phyloP scores from a whole-genome alignment of 2,329 filamentous ascomycete species.

The Colletotrichum liriopes region DNA sequence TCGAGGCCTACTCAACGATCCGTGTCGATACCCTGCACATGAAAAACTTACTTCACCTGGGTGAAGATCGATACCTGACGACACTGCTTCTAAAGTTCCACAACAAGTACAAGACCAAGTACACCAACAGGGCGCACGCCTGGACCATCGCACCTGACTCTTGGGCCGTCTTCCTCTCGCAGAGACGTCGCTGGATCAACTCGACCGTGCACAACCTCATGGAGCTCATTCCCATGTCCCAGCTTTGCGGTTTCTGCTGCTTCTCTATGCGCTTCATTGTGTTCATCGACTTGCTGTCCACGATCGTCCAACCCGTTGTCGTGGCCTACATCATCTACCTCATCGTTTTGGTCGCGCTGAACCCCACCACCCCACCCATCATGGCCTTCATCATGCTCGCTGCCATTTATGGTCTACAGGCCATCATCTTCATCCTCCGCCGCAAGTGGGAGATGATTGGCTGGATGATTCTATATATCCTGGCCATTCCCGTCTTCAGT shows the following conservation, averaged over 20 bases:
- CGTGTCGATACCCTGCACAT: conserved; percentile 98
- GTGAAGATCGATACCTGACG: conserved; percentile 97
- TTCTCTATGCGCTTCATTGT: conserved; percentile 99
- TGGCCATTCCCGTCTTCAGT: conserved; percentile 92
- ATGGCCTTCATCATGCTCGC: conserved; percentile 92
- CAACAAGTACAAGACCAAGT: conserved; percentile 97
- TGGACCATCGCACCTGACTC: conserved; percentile 98
- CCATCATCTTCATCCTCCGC: conserved; percentile 95
- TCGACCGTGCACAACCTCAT: conserved; percentile 98
- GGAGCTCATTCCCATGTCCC: conserved; percentile 91
- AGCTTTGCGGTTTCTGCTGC: conserved; percentile 99
- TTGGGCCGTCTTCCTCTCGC: conserved; percentile 95
- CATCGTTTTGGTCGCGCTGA: conserved; percentile 78
- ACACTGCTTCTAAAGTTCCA: conserved; percentile 95
- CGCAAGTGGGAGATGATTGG: conserved; percentile 99
- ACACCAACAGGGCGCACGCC: conserved; percentile 90
- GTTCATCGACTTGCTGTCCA: conserved; percentile 93
- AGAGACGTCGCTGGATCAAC: conserved; percentile 99
- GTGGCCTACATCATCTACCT: conserved; percentile 92
- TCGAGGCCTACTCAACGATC: conserved; percentile 90
- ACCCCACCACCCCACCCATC: conserved; percentile 79
- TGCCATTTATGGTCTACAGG: conserved; percentile 97
- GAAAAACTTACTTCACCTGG: conserved; percentile 97
- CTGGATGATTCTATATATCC: conserved; percentile 97
- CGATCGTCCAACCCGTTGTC: conserved; percentile 91